Evolutionary conservation across 768 basidiomycete genomes (phyloP), one percentile per base, ranked within the genome.

Genomic region (Cantharellus anzutake): DNA sequence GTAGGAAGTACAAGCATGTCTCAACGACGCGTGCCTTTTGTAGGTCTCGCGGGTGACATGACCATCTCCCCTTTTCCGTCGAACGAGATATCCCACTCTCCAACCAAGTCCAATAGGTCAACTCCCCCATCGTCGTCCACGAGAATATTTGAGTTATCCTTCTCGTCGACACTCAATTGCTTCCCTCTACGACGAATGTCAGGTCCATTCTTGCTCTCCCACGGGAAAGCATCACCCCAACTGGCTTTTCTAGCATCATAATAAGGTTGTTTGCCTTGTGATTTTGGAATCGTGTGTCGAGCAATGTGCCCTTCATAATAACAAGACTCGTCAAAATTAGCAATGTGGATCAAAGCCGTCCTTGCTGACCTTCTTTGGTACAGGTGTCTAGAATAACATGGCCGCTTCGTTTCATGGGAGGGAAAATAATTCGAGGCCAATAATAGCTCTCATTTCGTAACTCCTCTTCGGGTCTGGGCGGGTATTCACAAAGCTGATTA

Each of bases 181-280:
- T n/a, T n/a, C 37, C 61, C 61, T 57, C 56, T 62, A 55, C 39
- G 61, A 2, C 84, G 80, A 63, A 82, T 79, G 60, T 86, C 80
- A 0, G 85, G 81, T 3, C 74, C 67, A 67, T 86, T 88, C 70
- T 91, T 92, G 3, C 91, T 80, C 16, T 74, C 71, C 67, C 97
- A 93, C 29, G 96, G 96, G 71, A 98, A 97, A 34, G 89, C 74
- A 68, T 98, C 96, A 20, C 96, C 96, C 93, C 94, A 98, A 5
- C 70, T 71, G 0, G 87, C 82, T 72, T 98, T 97, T 41, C 93
- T 82, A 2, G 93, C 92, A 68, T 98, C 96, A 67, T 97, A 91
- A 68, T 81, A 99, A 0, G 80, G 77, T 66, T 97, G 92, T 69
- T 90, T 93, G n/a, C 92, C 92, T 71, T 93, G 92, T 2, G 89